Conservation (phyloP, 768 basidiomycete species). For the Tulasnella sp. region DNA sequence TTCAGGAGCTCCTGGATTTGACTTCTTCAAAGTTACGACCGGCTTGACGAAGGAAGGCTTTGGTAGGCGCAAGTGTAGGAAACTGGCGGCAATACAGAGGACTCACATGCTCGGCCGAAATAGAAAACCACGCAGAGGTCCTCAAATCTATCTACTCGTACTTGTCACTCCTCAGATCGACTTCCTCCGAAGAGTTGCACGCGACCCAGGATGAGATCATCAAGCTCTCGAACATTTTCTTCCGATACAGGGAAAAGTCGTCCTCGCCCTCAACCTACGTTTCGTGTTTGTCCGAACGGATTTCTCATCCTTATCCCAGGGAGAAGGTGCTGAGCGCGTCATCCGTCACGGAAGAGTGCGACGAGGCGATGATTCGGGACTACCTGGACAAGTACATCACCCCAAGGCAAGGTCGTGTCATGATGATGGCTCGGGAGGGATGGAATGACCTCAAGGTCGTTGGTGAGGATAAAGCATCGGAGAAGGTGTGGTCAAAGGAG, state of each 20-base stretch:
- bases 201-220: conserved; percentile 56
- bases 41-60: conserved; percentile 79
- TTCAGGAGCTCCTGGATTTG: conserved; percentile 63
- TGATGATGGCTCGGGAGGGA: conserved; percentile 61
- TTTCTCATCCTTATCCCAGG: conserved; percentile 72
- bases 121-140: conserved; percentile 12
- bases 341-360: conserved; percentile 64
- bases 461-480: conserved; percentile 22
- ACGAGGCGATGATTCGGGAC: conserved; percentile 46
- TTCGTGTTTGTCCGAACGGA: conserved; percentile 55
- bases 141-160: conserved; percentile 11
- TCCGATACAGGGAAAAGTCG: conserved; percentile 75
- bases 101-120: conserved; percentile 35
- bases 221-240: conserved; percentile 57
- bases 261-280: conserved; percentile 69
- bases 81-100: background rate
- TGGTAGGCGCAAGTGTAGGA: conserved; percentile 44
- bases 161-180: conserved; percentile 28
- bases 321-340: conserved; percentile 64
- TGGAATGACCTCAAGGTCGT: conserved; percentile 36
- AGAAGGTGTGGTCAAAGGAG: conserved; percentile 55
- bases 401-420: conserved; percentile 50
- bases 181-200: conserved; percentile 36
- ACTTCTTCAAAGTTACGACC: conserved; percentile 75
- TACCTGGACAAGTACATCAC: conserved; percentile 38